phyloP scores from a whole-genome alignment of 1,284 basidiomycete genomes.

The Moniliophthora roreri region DNA sequence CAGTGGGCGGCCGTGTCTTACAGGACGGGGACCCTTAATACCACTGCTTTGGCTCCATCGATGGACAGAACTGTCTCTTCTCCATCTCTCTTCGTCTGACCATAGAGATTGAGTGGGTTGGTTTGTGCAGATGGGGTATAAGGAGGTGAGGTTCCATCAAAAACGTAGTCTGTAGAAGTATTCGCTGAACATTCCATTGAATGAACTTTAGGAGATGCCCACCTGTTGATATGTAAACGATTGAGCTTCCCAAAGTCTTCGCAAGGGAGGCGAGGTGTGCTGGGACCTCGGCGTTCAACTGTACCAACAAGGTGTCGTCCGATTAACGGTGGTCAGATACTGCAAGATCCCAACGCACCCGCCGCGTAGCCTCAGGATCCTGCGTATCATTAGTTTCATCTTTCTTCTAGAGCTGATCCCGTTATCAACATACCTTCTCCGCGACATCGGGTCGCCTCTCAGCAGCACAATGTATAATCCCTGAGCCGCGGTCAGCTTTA shows the following conservation, averaged over 20 bases:
- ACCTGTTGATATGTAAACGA: slow-evolving; percentile 82
- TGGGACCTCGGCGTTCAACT: slow-evolving; percentile 74
- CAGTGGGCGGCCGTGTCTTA: slow-evolving; percentile 34
- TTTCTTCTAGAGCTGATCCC: neutral
- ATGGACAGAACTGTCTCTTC: slow-evolving; percentile 64
- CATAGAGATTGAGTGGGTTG: slow-evolving; percentile 80
- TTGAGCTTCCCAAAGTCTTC: slow-evolving; percentile 50
- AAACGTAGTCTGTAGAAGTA: slow-evolving; percentile 71
- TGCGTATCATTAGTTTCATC: slow-evolving; percentile 23
- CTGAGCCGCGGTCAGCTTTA: slow-evolving; percentile 30
- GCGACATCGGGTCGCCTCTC: slow-evolving; percentile 83
- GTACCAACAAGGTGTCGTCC: too few species aligned
- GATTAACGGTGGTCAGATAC: neutral
- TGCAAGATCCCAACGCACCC: slow-evolving; percentile 36
- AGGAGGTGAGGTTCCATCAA: slow-evolving; percentile 80
- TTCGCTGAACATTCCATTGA: neutral
- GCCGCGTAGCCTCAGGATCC: slow-evolving; percentile 66
- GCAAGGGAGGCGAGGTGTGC: slow-evolving; percentile 61
- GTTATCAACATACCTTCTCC: slow-evolving; percentile 54
- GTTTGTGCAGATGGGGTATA: slow-evolving; percentile 67
- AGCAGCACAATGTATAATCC: slow-evolving; percentile 85
- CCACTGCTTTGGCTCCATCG: slow-evolving; percentile 52
- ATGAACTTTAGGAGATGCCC: slow-evolving; percentile 12
- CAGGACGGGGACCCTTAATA: slow-evolving; percentile 83
- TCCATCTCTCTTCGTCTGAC: slow-evolving; percentile 73